phyloP scores from a whole-genome alignment of 73 alveolate species.

The Paramecium sexaurelia region DNA sequence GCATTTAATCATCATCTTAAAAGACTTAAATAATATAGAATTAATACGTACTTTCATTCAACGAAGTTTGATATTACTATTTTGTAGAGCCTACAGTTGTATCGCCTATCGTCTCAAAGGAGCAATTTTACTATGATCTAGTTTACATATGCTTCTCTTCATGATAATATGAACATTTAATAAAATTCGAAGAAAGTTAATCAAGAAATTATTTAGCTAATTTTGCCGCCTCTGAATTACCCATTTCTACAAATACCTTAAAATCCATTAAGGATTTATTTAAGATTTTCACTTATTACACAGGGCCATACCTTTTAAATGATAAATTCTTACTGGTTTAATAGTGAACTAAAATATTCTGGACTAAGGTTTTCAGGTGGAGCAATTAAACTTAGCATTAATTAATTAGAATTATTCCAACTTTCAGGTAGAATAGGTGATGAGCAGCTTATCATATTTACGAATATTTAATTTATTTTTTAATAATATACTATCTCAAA shows the following conservation, averaged over 20 bases:
- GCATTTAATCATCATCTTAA: not conserved
- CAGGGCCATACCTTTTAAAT: slow-evolving; percentile 33
- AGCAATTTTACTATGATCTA: not conserved
- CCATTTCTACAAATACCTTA: slow-evolving; percentile 42
- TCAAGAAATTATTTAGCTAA: slow-evolving; percentile 37
- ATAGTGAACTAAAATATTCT: slow-evolving; percentile 17
- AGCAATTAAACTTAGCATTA: not conserved
- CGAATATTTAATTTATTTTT: not conserved
- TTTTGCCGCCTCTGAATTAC: slow-evolving; percentile 23
- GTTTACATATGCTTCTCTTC: not conserved
- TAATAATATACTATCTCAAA: not conserved
- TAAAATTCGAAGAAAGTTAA: slow-evolving; percentile 39
- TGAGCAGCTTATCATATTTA: slow-evolving; percentile 19
- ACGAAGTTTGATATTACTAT: not conserved
- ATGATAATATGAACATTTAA: not conserved
- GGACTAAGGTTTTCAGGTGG: slow-evolving; percentile 47
- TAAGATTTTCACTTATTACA: not conserved
- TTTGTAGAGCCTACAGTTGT: not conserved
- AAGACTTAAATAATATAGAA: not conserved
- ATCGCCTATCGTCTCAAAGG: not conserved
- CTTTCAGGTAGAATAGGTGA: slow-evolving; percentile 10
- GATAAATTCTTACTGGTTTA: slow-evolving; percentile 8
- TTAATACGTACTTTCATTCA: slow-evolving; percentile 32
- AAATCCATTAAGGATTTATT: slow-evolving; percentile 15
- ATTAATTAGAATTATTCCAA: not conserved